phyloP scores from a whole-genome alignment of 1,139 yeast genomes.

The Saccharomycopsis hybrid region DNA sequence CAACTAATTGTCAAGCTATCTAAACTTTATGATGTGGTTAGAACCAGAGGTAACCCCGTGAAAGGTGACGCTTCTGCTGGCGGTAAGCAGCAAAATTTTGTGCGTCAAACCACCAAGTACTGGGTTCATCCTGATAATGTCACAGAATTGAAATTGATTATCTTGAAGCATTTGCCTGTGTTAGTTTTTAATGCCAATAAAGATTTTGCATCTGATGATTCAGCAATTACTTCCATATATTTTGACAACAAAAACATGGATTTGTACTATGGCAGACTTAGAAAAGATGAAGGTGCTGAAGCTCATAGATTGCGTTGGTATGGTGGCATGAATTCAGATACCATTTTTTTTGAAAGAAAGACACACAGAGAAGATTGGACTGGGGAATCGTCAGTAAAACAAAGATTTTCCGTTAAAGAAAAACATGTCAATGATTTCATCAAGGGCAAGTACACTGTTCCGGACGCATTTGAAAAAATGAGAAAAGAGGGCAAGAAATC shows the following conservation, averaged over 20 bases:
- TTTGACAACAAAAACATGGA: conserved; percentile 87
- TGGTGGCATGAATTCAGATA: conserved; percentile 93
- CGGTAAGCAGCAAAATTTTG: conserved; percentile 95
- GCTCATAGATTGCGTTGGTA: conserved; percentile 98
- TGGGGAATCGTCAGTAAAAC: conserved; percentile 96
- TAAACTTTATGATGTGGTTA: conserved; percentile 80
- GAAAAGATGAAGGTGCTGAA: conserved; percentile 98
- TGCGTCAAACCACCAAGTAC: conserved; percentile 95
- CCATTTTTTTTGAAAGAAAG: conserved; percentile 91
- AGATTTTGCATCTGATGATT: conserved; percentile 89
- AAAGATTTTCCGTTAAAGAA: conserved; percentile 88
- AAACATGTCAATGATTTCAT: conserved; percentile 80
- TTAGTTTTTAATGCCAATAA: conserved; percentile 93
- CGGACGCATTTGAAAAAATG: conserved; percentile 86
- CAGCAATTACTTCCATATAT: conserved; percentile 94
- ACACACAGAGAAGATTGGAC: conserved; percentile 99
- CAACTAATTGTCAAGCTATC: conserved; percentile 82
- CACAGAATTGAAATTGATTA: conserved; percentile 90
- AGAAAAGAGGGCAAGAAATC: conserved; percentile 89
- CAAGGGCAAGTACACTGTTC: conserved; percentile 77
- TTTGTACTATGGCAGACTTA: conserved; percentile 85
- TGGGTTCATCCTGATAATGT: conserved; percentile 99
- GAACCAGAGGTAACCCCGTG: conserved; percentile 93
- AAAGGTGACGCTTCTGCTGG: conserved; percentile 95
- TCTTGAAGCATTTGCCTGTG: conserved; percentile 91